A percentile compares a stretch with the other conserved stretches of the same genome.
Conservation (phyloP, 2,329 filamentous ascomycete species). For the Pochonia chlamydosporia region DNA sequence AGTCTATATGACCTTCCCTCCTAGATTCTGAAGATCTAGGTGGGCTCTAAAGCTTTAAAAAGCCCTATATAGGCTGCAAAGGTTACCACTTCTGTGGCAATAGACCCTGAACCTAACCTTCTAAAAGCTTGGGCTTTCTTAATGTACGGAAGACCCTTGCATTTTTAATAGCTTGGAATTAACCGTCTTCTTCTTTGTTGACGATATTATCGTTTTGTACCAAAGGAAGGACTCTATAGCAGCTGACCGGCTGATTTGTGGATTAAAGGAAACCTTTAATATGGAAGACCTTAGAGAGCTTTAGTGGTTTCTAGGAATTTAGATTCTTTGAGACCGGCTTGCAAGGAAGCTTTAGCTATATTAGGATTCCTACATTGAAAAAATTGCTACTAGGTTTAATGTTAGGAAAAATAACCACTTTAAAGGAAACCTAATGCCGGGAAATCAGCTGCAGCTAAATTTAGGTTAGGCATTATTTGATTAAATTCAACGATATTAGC, state of each 20-base stretch:
- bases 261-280: not conserved
- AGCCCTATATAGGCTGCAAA: not conserved
- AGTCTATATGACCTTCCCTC: too few relatives aligned
- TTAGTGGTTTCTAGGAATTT: not conserved
- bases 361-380: not conserved
- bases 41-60: too few relatives aligned
- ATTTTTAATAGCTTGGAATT: not conserved
- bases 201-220: not conserved
- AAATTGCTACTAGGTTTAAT: not conserved
- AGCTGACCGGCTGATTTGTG: not conserved
- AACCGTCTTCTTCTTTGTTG: not conserved
- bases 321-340: not conserved
- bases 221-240: not conserved
- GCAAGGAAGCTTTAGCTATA: not conserved
- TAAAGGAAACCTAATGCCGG: not conserved
- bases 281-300: not conserved
- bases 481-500: not conserved
- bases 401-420: not conserved
- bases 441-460: not conserved
- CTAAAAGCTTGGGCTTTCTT: not conserved
- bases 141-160: not conserved
- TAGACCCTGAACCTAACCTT: not conserved
- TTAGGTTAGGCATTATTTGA: not conserved
- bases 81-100: not conserved
- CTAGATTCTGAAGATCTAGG: too few relatives aligned